Evolutionary conservation across 768 basidiomycete genomes (phyloP), one percentile per base, ranked within the genome.

Genomic region (Mycena maculata): DNA sequence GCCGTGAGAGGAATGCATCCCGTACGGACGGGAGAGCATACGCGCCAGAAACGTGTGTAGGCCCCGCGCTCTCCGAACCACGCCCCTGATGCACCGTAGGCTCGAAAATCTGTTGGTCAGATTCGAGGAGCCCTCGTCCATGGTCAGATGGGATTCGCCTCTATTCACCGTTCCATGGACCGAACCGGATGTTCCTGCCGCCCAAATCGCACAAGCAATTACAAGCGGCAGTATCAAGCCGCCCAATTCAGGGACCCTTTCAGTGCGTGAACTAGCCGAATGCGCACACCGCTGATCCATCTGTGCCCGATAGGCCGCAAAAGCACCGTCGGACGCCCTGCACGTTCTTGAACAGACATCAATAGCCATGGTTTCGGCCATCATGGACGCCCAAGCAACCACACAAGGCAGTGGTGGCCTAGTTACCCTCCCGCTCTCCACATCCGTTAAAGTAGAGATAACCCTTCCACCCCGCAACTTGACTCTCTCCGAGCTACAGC

Each of bases 81-180:
- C 15, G 22, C 49, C 18, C 58, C 56, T 65, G 56, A 63, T 50
- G 12, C 30, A 38, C 22, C 7, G 4, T 71, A 96, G 94, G 10
- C 86, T 98, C 38, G 92, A 95, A 49, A 96, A 95, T 76, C 87
- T 99, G 4, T 78, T 99, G 38, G 83, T 91, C 74, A 86, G 97
- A 55, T 99, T 90, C 72, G 98, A 99, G 80, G 98, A 99, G 73
- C 98, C 98, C 0, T 96, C 94, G 0, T 96, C 96, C 5, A 96
- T 96, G 92, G 96, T 94, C n/a, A 89, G 97, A 53, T 99, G 97
- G 97, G 97, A 99, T 77, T 93, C 97, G 0, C 97, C 98, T 0
- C 85, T 99, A 44, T 93, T 98, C 76, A 95, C 93, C 2, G 80
- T 98, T 1, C 80, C 90, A 5, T 94, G 91, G 87, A 85, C 87